These are phyloP conservation scores for Leptographium galeiforme DNA, from an alignment of 2,329 filamentous ascomycete species.

Conservation along the genomic window DNA sequence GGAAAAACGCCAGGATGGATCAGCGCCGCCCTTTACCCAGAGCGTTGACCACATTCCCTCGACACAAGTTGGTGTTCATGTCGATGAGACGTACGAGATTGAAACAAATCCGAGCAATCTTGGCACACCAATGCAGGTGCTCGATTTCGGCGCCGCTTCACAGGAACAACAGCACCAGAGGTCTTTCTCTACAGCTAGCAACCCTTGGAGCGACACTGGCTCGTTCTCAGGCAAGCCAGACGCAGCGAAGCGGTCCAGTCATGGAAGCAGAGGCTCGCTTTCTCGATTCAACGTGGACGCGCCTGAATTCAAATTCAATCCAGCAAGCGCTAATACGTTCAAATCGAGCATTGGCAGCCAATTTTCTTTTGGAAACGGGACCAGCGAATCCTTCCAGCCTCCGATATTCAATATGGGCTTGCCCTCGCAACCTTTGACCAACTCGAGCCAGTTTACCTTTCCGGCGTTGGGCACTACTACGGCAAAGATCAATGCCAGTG, in stretches of 20 bases:
- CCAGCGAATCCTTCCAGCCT: slow-evolving; percentile 29
- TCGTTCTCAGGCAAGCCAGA: slow-evolving; percentile 24
- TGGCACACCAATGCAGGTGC: slow-evolving; percentile 45
- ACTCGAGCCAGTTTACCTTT: slow-evolving; percentile 27
- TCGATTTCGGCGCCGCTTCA: slow-evolving; percentile 31
- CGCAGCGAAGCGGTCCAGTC: slow-evolving; percentile 33
- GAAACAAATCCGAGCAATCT: slow-evolving; percentile 63
- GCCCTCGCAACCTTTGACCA: slow-evolving; percentile 20
- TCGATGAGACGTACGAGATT: slow-evolving; percentile 49
- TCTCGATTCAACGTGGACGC: slow-evolving; percentile 82
- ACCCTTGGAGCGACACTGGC: slow-evolving; percentile 47
- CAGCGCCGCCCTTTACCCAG: slow-evolving; percentile 23
- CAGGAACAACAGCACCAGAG: slow-evolving; percentile 45
- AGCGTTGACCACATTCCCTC: slow-evolving; percentile 14
- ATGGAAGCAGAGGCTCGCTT: slow-evolving; percentile 55
- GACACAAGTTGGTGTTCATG: slow-evolving; percentile 22
- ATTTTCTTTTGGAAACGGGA: slow-evolving; percentile 34
- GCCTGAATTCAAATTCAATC: slow-evolving; percentile 74
- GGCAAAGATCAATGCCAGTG: slow-evolving; percentile 53
- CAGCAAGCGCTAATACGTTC: slow-evolving; percentile 36
- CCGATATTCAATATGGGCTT: slow-evolving; percentile 28
- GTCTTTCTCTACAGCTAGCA: slow-evolving; percentile 42
- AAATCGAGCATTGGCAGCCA: slow-evolving; percentile 25
- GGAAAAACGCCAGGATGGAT: slow-evolving; percentile 25
- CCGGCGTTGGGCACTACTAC: slow-evolving; percentile 25